Base-by-base conservation (phyloP, 768 basidiomycete genomes). In the Nidula microcarpa region DNA sequence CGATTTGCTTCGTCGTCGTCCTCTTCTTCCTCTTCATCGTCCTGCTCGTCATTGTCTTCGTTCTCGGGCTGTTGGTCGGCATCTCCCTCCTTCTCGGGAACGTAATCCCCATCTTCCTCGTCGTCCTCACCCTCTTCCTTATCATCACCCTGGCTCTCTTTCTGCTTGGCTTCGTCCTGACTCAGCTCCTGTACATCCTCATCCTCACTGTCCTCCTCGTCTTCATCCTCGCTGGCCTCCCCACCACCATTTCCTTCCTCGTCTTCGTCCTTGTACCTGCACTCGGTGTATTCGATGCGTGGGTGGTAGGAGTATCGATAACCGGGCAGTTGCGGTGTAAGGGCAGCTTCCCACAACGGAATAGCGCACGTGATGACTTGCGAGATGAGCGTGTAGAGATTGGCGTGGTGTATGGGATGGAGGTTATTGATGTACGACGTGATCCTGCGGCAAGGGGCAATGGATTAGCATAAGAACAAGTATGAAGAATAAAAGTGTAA, bases 361-460 rank as follows among this genome's bases (percentile, higher is more conserved):
- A 72, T 60, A 36, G 63, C 61, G 6, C 47, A 43, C 0, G 50
- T 53, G 43, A 71, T 62, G 34, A 68, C 45, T 37, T 64, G 43
- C 37, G 68, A 64, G 33, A 72, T 55, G 34, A 60, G 50, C 37
- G 32, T n/a, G 56, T 67, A 67, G 6, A 72, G 61, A 33, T 57
- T 47, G 39, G 17, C 23, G 47, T 60, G 58, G 9, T 56, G 43
- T 11, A 57, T 49, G 6, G 71, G 73, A 50, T 73, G 65, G 5
- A 76, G 63, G 41, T 72, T 73, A 53, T 75, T 74, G 58, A 76
- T 73, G 55, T 76, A 75, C 14, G 66, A 65, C 18, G 57, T 54
- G 30, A 67, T 64, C 43, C 63, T 62, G 45, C 17, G 47, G 7
- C 30, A 23, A 14, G 18, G 18, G 11, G 45, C 45, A 3, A 11